A percentile compares a stretch with the other conserved stretches of the same genome.
These are phyloP conservation scores for Diaporthe batatas DNA, from an alignment of 2,329 filamentous ascomycete species.

Conservation along the genomic window DNA sequence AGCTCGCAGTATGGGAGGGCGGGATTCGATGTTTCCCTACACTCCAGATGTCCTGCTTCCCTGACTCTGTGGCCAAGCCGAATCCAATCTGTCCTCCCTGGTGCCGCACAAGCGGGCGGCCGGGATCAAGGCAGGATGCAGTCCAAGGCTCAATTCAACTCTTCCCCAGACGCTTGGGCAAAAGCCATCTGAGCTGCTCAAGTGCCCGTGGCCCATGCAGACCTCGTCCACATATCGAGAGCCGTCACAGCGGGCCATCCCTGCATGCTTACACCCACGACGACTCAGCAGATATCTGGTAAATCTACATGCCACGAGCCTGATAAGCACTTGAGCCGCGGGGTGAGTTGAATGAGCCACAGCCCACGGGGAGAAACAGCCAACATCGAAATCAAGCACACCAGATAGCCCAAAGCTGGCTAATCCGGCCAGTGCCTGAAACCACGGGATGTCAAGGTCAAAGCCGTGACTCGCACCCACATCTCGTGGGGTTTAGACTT, in stretches of 20 bases:
- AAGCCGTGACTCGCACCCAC: conserved; percentile 35
- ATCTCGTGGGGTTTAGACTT: conserved; percentile 37
- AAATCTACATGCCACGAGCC: neutral
- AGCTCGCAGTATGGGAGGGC: conserved; percentile 1
- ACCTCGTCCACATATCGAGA: neutral
- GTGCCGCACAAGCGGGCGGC: conserved; percentile 6
- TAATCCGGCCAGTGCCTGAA: conserved; percentile 27
- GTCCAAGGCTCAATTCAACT: conserved; percentile 30
- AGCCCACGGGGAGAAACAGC: neutral
- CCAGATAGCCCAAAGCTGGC: conserved; percentile 6
- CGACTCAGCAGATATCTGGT: conserved; percentile 25
- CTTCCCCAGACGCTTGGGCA: conserved; percentile 33
- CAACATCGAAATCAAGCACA: conserved; percentile 4
- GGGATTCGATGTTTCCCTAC: neutral
- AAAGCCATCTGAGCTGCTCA: conserved; percentile 7
- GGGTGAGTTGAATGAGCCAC: neutral
- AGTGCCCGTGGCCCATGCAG: neutral
- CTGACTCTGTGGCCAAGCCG: conserved; percentile 25
- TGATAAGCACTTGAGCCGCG: neutral
- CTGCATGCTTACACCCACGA: neutral
- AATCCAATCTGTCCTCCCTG: conserved; percentile 25
- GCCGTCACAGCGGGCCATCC: neutral
- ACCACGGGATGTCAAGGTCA: conserved; percentile 24
- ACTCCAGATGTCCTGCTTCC: conserved; percentile 9
- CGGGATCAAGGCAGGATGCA: conserved; percentile 34